A percentile compares a stretch with the other conserved stretches of the same genome.
Conservation (phyloP, 148 eudicot species). For the Dianthus caryophyllus region DNA sequence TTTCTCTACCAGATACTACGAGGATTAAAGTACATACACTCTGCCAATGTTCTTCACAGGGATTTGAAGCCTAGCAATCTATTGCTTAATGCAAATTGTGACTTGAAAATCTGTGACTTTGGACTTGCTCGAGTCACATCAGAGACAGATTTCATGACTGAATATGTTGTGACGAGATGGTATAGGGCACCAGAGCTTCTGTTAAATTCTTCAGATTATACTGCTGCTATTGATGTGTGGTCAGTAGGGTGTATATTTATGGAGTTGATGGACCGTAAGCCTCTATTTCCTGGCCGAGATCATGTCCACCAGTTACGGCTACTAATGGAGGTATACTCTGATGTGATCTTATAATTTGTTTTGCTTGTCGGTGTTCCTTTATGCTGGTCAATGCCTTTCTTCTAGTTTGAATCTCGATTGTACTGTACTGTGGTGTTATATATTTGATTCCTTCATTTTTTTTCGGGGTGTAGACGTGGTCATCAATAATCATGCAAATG, state of each 20-base stretch:
- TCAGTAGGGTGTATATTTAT: slow-evolving; percentile 94
- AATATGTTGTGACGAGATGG: slow-evolving; percentile 96
- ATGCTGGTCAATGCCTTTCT: not conserved
- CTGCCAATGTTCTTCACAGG: slow-evolving; percentile 91
- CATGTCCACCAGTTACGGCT: slow-evolving; percentile 89
- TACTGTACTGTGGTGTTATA: not conserved
- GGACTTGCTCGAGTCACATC: slow-evolving; percentile 92
- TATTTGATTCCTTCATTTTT: not conserved
- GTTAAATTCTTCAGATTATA: slow-evolving; percentile 87
- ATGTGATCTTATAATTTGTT: not conserved
- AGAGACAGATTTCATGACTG: slow-evolving; percentile 91
- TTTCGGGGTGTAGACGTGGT: no score
- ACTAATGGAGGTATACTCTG: slow-evolving; percentile 60
- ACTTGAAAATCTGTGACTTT: slow-evolving; percentile 89
- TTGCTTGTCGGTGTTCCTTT: not conserved
- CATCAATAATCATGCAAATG: not conserved
- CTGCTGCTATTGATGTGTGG: slow-evolving; percentile 95
- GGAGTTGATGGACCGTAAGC: slow-evolving; percentile 93
- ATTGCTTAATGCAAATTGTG: slow-evolving; percentile 90
- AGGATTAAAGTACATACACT: slow-evolving; percentile 91
- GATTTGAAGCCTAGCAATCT: slow-evolving; percentile 97
- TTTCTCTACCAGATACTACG: slow-evolving; percentile 94
- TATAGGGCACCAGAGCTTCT: slow-evolving; percentile 87
- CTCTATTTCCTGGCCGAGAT: slow-evolving; percentile 94
- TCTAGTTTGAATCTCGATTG: not conserved